Percentiles rank a stretch among this genome's conserved stretches.
These are phyloP conservation scores for Dissophora ornata DNA, from an alignment of 192 early-diverging fungal genomes.

Conservation along the genomic window DNA sequence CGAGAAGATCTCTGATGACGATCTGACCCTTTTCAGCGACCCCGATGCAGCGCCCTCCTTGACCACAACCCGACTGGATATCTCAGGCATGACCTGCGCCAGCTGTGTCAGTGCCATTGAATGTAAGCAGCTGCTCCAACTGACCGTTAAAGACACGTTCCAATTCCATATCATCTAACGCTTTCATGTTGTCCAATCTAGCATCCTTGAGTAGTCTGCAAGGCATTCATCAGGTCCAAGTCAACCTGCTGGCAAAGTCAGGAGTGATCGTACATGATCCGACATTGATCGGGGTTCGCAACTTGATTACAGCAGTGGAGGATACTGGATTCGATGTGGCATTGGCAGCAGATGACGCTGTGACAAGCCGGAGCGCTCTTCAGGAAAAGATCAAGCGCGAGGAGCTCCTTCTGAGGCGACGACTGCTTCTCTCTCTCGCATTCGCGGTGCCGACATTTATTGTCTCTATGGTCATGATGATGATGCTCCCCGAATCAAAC, in stretches of 20 bases:
- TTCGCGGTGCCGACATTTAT: constrained; percentile 78
- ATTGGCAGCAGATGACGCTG: constrained; percentile 41
- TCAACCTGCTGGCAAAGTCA: constrained; percentile 63
- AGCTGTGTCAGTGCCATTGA: constrained; percentile 86
- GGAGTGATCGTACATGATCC: constrained; percentile 65
- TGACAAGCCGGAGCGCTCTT: constrained; percentile 51
- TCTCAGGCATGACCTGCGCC: constrained; percentile 89
- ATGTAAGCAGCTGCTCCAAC: constrained; percentile 25
- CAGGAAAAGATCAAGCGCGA: constrained; percentile 61
- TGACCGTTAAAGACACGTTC: no score
- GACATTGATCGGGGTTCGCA: constrained; percentile 65
- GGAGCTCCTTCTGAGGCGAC: constrained; percentile 30
- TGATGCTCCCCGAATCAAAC: constrained; percentile 67
- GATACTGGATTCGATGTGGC: constrained; percentile 70
- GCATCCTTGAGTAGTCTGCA: constrained; percentile 45
- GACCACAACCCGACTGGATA: constrained; percentile 42
- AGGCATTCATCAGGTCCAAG: constrained; percentile 60
- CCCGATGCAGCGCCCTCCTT: neutral
- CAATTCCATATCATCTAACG: no score
- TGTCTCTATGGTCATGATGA: constrained; percentile 79
- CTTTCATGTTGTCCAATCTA: constrained; percentile 10
- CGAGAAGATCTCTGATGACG: constrained; percentile 21
- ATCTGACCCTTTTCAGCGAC: constrained; percentile 5
- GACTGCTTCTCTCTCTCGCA: constrained; percentile 62
- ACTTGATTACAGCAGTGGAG: constrained; percentile 68